A percentile compares a stretch with the other conserved stretches of the same genome.
These are phyloP conservation scores for Neopestalotiopsis sp. DNA, from an alignment of 2,329 filamentous ascomycete species.

Conservation along the genomic window DNA sequence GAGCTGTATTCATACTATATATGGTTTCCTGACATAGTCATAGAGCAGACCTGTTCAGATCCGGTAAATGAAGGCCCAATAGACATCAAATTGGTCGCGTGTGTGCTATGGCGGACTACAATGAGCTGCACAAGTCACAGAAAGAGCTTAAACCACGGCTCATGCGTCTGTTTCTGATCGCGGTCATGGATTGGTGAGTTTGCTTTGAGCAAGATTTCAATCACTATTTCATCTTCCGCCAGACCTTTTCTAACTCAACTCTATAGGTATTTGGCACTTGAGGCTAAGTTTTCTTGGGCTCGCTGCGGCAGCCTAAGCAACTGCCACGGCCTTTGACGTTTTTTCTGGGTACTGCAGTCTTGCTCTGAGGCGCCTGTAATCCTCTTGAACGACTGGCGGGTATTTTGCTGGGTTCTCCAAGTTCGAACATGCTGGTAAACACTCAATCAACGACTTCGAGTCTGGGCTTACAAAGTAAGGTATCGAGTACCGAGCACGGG, in stretches of 20 bases:
- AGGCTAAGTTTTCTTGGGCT: no score
- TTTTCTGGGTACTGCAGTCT: conserved; percentile 32
- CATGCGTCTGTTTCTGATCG: no score
- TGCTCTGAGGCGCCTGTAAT: conserved; percentile 32
- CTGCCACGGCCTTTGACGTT: not conserved
- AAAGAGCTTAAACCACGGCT: no score
- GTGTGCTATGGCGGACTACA: no score
- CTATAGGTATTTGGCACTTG: no score
- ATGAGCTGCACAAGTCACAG: no score
- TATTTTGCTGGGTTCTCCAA: conserved; percentile 52
- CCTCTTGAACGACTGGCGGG: conserved; percentile 41
- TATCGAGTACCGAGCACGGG: conserved; percentile 60
- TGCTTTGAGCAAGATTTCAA: no score
- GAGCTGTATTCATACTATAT: not conserved
- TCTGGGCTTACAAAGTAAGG: conserved; percentile 63
- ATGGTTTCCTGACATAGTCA: not conserved
- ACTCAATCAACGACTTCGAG: conserved; percentile 54
- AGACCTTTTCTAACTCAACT: no score
- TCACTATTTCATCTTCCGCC: no score
- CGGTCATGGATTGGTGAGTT: no score
- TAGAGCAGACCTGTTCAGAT: not conserved
- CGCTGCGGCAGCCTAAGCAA: not conserved
- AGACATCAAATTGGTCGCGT: not conserved
- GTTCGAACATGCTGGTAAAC: conserved; percentile 50
- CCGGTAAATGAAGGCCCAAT: not conserved